Evolutionary conservation across 108 stramenopile species (phyloP), one percentile per base, ranked within the genome.

Genomic region (Pseudonitzschia multistriata): DNA sequence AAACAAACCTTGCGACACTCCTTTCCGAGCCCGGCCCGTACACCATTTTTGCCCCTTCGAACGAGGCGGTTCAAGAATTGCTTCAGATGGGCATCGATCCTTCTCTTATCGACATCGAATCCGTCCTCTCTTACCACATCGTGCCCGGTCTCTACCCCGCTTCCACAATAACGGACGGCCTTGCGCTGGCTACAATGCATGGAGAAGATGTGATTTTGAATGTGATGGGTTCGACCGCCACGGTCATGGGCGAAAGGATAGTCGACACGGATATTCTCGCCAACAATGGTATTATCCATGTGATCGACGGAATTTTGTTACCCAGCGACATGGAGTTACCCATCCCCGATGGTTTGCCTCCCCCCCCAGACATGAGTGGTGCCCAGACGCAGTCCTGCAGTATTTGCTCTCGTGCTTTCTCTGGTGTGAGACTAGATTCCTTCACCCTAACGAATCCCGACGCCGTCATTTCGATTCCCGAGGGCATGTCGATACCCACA

Each of bases 221-320:
- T n/a, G 25, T 76, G 28, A 14, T 31, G 30, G 73, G 47, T 14
- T 24, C 6, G 7, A 49, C 50, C 48, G 30, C 47, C 7, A 74
- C 21, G 28, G 40, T 64, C 25, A 64, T 45, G 14, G 63, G 42
- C 11, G 3, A 11, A 5, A 34, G 17, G 22, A 45, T 64, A n/a
- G 22, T 64, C 22, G n/a, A 5, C 5, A 25, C 21, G 5, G 40
- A 64, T 22, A 24, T 6, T n/a, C 40, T 47, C 22, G 63, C 63
- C 27, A 64, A 64, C 34, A 64, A 64, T 47, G 63, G 63, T 22
- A 45, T 64, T 15, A 21, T 64, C 28, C 45, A 64, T 24, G 37
- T 64, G 42, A 64, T 64, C 17, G 63, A 64, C 13, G 63, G 63
- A 14, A 21, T 64, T 22, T 25, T 64, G 39, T 11, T 64, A 8